These are phyloP conservation scores for Clitopilus passeckerianus DNA, from an alignment of 768 basidiomycete species.

Conservation along the genomic window DNA sequence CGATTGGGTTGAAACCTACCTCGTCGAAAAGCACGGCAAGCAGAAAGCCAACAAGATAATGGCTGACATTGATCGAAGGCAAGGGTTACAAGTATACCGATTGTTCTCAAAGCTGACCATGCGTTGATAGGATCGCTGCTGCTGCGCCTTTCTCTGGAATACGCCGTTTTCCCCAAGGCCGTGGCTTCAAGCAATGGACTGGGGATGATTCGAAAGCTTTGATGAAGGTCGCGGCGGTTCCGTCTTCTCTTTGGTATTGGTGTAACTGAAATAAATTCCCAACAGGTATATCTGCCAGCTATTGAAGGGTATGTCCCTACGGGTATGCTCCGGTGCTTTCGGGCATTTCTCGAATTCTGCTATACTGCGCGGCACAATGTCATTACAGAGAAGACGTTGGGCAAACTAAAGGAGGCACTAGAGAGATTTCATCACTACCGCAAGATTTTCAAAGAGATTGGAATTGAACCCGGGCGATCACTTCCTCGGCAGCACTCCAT, in stretches of 20 bases:
- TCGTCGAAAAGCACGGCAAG: slow-evolving; percentile 10
- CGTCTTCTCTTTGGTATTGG: background rate
- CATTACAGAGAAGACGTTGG: slow-evolving; percentile 7
- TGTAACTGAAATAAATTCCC: background rate
- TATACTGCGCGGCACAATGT: slow-evolving; percentile 10
- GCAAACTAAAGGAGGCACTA: slow-evolving; percentile 7
- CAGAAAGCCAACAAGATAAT: slow-evolving; percentile 13
- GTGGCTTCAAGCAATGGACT: slow-evolving; percentile 29
- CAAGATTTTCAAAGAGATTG: background rate
- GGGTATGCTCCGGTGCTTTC: slow-evolving; percentile 13
- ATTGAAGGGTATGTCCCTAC: slow-evolving; percentile 15
- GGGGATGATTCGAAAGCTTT: slow-evolving; percentile 24
- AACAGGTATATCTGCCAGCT: slow-evolving; percentile 20
- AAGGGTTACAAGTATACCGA: background rate
- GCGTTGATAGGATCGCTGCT: slow-evolving; percentile 16
- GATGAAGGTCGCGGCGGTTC: slow-evolving; percentile 20
- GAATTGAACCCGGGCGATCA: background rate
- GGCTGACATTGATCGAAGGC: slow-evolving; percentile 19
- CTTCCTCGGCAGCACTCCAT: slow-evolving; percentile 16
- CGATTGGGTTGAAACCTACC: slow-evolving; percentile 17
- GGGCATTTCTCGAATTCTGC: slow-evolving; percentile 20
- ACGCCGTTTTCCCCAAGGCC: too few relatives aligned
- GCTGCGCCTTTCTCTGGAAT: slow-evolving; percentile 15
- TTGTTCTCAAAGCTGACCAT: background rate
- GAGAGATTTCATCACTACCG: background rate